Percentiles rank a stretch among this genome's conserved stretches.
These are phyloP conservation scores for Zygoascus ofunaensis DNA, from an alignment of 805 yeast genomes.

Conservation along the genomic window DNA sequence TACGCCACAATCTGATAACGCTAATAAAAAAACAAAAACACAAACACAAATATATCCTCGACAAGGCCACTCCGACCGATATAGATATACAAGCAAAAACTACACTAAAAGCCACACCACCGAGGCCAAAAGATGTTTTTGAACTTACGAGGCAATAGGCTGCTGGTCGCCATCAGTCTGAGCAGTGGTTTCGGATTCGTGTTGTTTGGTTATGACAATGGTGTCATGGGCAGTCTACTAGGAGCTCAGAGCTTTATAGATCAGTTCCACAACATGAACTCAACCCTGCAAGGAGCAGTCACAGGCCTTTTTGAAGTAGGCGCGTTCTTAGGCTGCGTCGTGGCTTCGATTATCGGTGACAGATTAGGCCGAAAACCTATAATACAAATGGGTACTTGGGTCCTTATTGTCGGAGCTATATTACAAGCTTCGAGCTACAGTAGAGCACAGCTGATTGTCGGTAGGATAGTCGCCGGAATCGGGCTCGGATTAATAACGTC, in stretches of 20 bases:
- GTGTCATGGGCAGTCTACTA: conserved; percentile 66
- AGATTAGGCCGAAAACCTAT: conserved; percentile 4
- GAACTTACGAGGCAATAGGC: not conserved
- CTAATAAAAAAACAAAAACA: too few relatives aligned
- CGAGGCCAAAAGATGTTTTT: not conserved
- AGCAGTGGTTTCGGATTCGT: conserved; percentile 25
- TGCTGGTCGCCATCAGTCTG: not conserved
- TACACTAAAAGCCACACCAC: too few relatives aligned
- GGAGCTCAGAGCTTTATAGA: conserved; percentile 41
- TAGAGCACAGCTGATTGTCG: conserved; percentile 30
- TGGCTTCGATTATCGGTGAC: conserved; percentile 9
- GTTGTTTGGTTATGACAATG: conserved; percentile 62
- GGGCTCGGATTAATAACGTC: conserved; percentile 73
- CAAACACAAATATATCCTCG: too few relatives aligned
- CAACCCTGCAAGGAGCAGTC: conserved; percentile 10
- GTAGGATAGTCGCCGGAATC: conserved; percentile 63
- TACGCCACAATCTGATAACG: too few relatives aligned
- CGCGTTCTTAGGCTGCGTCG: conserved; percentile 5
- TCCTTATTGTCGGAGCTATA: conserved; percentile 6
- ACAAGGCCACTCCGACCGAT: too few relatives aligned
- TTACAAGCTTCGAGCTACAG: conserved; percentile 30
- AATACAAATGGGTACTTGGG: conserved; percentile 2
- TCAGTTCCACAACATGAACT: conserved; percentile 32
- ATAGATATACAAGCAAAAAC: too few relatives aligned
- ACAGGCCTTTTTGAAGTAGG: conserved; percentile 7